Percentiles rank a stretch among this genome's conserved stretches.
Conservation (phyloP, 106 monocot species). For the Allium fistulosum region DNA sequence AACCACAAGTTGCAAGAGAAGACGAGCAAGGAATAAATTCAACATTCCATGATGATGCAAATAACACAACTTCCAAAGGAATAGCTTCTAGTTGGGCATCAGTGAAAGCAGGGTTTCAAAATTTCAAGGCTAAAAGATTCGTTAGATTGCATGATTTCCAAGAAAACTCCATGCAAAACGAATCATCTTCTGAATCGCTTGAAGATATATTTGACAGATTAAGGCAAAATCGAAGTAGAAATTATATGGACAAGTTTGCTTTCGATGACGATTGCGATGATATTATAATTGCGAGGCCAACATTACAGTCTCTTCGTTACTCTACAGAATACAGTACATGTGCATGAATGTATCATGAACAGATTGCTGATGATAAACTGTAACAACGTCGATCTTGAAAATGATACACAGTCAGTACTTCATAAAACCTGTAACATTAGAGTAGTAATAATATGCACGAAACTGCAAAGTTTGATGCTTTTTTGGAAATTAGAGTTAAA, state of each 20-base stretch:
- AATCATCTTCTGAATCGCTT: conserved; percentile 49
- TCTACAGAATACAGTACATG: too few relatives aligned
- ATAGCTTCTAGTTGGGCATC: conserved; percentile 63
- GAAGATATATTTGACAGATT: conserved; percentile 83
- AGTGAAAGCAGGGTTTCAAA: conserved; percentile 72
- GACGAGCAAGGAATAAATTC: background rate
- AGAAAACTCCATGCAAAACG: conserved; percentile 11
- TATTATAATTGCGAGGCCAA: background rate
- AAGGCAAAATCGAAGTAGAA: conserved; percentile 35
- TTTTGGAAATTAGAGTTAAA: too few relatives aligned
- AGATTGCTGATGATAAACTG: too few relatives aligned
- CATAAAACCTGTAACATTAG: too few relatives aligned
- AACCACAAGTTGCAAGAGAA: conserved; percentile 18
- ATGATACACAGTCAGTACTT: too few relatives aligned
- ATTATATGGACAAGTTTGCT: conserved; percentile 15
- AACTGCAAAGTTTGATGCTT: too few relatives aligned
- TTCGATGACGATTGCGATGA: conserved; percentile 12
- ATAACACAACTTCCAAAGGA: conserved; percentile 14
- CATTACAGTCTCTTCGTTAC: background rate
- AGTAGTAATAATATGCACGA: too few relatives aligned
- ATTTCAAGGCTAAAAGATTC: conserved; percentile 53
- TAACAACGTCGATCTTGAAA: too few relatives aligned
- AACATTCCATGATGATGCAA: too few relatives aligned
- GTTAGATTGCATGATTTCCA: conserved; percentile 49
- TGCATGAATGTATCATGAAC: too few relatives aligned